Percentiles rank a stretch among this genome's conserved stretches.
phyloP scores from a whole-genome alignment of 2,329 filamentous ascomycete species.

The Penicillium olsonii region DNA sequence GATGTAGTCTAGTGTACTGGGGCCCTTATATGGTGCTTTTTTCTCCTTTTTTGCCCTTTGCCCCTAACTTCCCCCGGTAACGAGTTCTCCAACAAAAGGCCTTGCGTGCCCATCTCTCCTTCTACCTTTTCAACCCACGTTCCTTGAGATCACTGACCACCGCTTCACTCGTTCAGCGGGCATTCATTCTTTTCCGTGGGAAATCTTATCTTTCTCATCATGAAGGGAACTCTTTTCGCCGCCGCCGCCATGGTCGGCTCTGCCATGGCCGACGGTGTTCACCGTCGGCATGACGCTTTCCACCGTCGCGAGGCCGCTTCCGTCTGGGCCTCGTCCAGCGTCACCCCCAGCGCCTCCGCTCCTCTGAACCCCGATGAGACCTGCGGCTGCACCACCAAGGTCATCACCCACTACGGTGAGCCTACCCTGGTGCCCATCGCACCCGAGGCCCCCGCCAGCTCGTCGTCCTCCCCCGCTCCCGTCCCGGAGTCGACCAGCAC shows the following conservation, averaged over 20 bases:
- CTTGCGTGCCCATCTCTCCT: constrained; percentile 26
- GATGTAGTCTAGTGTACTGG: constrained; percentile 1
- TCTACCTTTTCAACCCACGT: constrained; percentile 16
- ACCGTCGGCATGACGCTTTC: constrained; percentile 55
- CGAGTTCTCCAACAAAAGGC: constrained; percentile 27
- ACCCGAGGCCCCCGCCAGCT: constrained; percentile 19
- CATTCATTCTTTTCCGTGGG: constrained; percentile 61
- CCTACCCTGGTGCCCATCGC: constrained; percentile 53
- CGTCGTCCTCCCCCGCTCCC: constrained; percentile 20
- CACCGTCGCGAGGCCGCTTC: constrained; percentile 52
- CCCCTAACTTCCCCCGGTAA: constrained; percentile 14
- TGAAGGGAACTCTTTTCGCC: constrained; percentile 73
- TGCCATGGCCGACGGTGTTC: constrained; percentile 58
- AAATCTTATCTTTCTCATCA: constrained; percentile 48
- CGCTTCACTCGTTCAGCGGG: constrained; percentile 72
- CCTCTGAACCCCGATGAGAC: constrained; percentile 43
- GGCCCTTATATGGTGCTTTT: constrained; percentile 5
- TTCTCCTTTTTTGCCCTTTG: constrained; percentile 10
- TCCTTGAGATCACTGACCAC: constrained; percentile 30
- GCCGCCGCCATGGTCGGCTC: constrained; percentile 53
- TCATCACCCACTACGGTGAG: constrained; percentile 68
- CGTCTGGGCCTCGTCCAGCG: constrained; percentile 8
- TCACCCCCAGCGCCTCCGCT: constrained; percentile 5
- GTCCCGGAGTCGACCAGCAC: constrained; percentile 25
- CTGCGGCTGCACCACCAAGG: constrained; percentile 75